phyloP scores from a whole-genome alignment of 805 yeast species.

The Priceomyces castillae region DNA sequence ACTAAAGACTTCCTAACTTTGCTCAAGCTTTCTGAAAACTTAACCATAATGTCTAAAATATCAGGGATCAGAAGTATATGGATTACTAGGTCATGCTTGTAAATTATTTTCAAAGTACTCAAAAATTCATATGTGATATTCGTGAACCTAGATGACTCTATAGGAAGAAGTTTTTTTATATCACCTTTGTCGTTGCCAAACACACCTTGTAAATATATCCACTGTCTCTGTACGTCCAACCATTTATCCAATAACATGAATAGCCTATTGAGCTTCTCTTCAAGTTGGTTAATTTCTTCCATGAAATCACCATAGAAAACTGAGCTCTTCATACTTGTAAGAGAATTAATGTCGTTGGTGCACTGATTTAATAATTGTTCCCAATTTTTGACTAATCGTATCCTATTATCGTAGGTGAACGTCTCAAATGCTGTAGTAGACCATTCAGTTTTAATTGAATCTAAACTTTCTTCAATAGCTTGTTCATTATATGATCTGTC shows the following conservation, averaged over 20 bases:
- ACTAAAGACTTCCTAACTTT: conserved; percentile 64
- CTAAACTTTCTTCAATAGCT: conserved; percentile 56
- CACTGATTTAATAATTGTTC: conserved; percentile 56
- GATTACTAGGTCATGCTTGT: conserved; percentile 48
- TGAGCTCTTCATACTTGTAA: conserved; percentile 71
- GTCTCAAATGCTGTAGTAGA: conserved; percentile 45
- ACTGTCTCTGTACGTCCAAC: conserved; percentile 84
- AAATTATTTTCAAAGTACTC: conserved; percentile 47
- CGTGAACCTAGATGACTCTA: conserved; percentile 65
- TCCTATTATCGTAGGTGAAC: conserved; percentile 50
- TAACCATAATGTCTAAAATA: conserved; percentile 44
- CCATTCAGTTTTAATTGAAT: conserved; percentile 58
- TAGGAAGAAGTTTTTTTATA: conserved; percentile 60
- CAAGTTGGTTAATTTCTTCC: conserved; percentile 53
- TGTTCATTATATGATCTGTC: conserved; percentile 72
- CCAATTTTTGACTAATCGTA: conserved; percentile 67
- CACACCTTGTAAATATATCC: conserved; percentile 83
- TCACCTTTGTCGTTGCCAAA: conserved; percentile 56
- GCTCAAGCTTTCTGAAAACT: conserved; percentile 52
- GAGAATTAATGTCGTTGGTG: conserved; percentile 57
- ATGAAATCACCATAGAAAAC: conserved; percentile 60
- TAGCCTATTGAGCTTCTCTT: conserved; percentile 50
- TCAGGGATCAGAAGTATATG: conserved; percentile 55
- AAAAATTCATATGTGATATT: conserved; percentile 61
- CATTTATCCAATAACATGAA: conserved; percentile 59